Percentiles rank a stretch among this genome's conserved stretches.
Evolutionary conservation across 129 eudicot genomes (phyloP).

Genomic region (Escallonia herrerae): DNA sequence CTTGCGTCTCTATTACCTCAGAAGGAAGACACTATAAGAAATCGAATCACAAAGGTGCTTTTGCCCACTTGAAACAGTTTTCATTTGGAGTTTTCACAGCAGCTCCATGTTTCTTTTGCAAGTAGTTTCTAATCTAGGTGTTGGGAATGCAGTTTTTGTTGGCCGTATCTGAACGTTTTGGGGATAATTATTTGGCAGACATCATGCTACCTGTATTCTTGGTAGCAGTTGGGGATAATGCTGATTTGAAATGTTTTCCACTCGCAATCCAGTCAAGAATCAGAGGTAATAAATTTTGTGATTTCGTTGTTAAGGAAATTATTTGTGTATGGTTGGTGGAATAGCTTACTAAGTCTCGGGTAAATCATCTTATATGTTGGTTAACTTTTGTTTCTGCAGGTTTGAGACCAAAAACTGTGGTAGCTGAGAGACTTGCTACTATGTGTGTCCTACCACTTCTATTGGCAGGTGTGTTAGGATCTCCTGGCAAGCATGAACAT

Average conservation of each 20-base stretch:
- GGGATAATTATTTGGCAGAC: slow-evolving; percentile 70
- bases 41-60: slow-evolving; percentile 60
- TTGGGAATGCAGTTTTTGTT: slow-evolving; percentile 58
- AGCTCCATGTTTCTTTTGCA: slow-evolving; percentile 8
- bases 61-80: not conserved
- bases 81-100: not conserved
- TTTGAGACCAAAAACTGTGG: slow-evolving; percentile 58
- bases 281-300: slow-evolving; percentile 36
- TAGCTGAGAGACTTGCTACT: slow-evolving; percentile 65
- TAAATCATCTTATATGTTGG: not conserved
- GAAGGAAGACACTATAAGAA: slow-evolving; percentile 81
- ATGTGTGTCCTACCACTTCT: slow-evolving; percentile 81
- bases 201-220: slow-evolving; percentile 75
- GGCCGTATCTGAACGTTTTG: slow-evolving; percentile 59
- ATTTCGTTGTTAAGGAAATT: not conserved
- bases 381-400: slow-evolving; percentile 31
- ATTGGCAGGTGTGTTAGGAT: slow-evolving; percentile 83
- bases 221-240: slow-evolving; percentile 76
- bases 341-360: not conserved
- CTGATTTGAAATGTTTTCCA: slow-evolving; percentile 69
- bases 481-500: slow-evolving; percentile 59
- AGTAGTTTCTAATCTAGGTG: slow-evolving; percentile 5
- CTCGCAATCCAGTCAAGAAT: slow-evolving; percentile 48
- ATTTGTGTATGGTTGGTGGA: not conserved
- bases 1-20: slow-evolving; percentile 70